These are phyloP conservation scores for Fraxinus platypoda DNA, from an alignment of 305 asterid genomes.

Conservation along the genomic window DNA sequence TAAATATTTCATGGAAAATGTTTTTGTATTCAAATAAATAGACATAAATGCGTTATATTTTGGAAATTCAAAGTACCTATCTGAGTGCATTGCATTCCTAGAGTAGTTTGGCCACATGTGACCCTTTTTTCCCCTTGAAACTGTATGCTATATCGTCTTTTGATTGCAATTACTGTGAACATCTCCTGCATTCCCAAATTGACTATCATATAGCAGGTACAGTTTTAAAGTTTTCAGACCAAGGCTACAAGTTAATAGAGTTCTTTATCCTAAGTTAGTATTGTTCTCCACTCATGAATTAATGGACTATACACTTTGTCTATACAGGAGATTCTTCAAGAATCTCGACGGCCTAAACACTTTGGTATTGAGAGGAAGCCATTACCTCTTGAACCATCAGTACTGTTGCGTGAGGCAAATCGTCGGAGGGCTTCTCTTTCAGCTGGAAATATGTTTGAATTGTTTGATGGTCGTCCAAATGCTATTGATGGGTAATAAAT, in stretches of 20 bases:
- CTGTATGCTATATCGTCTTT: slow-evolving; percentile 2
- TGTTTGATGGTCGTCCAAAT: slow-evolving; percentile 74
- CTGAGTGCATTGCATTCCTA: slow-evolving; percentile 6
- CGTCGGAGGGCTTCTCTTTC: slow-evolving; percentile 92
- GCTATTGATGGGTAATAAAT: slow-evolving; percentile 62
- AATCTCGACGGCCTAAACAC: slow-evolving; percentile 68
- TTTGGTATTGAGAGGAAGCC: slow-evolving; percentile 96
- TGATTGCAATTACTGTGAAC: neutral
- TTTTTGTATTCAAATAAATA: neutral
- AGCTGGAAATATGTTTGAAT: slow-evolving; percentile 84
- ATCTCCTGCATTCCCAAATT: slow-evolving; percentile 16
- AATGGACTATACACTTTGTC: slow-evolving; percentile 15
- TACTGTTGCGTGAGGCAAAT: slow-evolving; percentile 96
- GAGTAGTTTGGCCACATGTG: slow-evolving; percentile 13
- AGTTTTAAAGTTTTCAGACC: neutral
- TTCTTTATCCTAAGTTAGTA: slow-evolving; percentile 6
- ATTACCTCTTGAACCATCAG: slow-evolving; percentile 93
- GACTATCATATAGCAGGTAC: neutral
- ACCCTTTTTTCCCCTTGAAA: neutral
- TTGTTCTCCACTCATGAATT: slow-evolving; percentile 19
- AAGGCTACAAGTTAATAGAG: neutral
- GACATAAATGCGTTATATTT: slow-evolving; percentile 3
- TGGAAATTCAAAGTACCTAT: slow-evolving; percentile 10
- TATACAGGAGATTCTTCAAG: slow-evolving; percentile 86
- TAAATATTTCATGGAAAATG: neutral